Percentiles rank a stretch among this genome's conserved stretches.
phyloP scores from a whole-genome alignment of 805 yeast genomes.

The Starmerella stigmatis region DNA sequence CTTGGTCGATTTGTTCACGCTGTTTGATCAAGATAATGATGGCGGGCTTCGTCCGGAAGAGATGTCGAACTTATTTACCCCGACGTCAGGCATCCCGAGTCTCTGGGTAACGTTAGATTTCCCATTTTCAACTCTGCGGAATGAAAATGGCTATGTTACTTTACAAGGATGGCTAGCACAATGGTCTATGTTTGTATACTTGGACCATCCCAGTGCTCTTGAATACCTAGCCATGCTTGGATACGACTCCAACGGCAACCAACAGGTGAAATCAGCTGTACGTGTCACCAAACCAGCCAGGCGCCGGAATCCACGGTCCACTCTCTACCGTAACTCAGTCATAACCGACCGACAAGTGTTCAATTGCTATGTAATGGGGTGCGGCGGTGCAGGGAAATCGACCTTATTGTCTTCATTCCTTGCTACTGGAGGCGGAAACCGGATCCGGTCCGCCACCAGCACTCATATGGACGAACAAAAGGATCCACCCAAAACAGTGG shows the following conservation, averaged over 20 bases:
- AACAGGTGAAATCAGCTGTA: constrained; percentile 41
- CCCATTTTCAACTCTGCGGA: constrained; percentile 79
- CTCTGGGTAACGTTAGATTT: constrained; percentile 79
- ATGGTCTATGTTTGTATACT: constrained; percentile 92
- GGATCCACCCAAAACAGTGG: constrained; percentile 65
- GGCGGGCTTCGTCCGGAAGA: constrained; percentile 83
- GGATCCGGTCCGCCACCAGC: not conserved
- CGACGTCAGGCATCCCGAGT: constrained; percentile 88
- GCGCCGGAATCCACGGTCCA: constrained; percentile 54
- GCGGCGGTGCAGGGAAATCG: constrained; percentile 76
- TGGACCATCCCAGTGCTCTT: constrained; percentile 72
- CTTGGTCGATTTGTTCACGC: constrained; percentile 75
- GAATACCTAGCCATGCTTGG: constrained; percentile 88
- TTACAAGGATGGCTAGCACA: constrained; percentile 98
- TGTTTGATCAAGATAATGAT: constrained; percentile 90
- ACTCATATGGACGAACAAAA: not conserved
- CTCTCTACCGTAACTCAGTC: constrained; percentile 55
- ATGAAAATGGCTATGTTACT: constrained; percentile 81
- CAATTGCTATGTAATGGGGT: constrained; percentile 80
- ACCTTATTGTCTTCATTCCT: constrained; percentile 74
- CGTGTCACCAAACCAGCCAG: constrained; percentile 76
- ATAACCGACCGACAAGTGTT: constrained; percentile 75
- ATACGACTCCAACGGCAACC: constrained; percentile 40
- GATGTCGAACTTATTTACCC: constrained; percentile 55
- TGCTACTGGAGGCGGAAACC: constrained; percentile 6